Evolutionary conservation across 2,329 filamentous ascomycete genomes (phyloP).

Genomic region (Phaeosphaeria sp.): DNA sequence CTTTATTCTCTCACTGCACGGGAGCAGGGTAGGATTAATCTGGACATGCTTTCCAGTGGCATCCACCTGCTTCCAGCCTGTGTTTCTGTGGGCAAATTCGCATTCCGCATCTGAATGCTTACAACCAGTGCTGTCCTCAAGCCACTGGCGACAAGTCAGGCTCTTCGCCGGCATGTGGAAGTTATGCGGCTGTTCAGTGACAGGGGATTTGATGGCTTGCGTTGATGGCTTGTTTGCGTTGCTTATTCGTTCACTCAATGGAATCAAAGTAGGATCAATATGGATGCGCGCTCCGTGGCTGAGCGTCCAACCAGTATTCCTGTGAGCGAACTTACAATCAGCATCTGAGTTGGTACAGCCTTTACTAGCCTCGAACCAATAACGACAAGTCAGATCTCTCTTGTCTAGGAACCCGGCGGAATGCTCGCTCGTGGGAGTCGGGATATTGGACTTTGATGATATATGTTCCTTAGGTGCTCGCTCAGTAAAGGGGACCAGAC

Average conservation of each 20-base stretch:
- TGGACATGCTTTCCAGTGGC: neutral
- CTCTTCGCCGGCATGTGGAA: neutral
- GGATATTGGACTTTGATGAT: neutral
- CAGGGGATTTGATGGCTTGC: neutral
- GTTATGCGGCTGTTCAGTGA: neutral
- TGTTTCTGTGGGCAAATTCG: neutral
- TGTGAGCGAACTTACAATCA: slow-evolving; percentile 31
- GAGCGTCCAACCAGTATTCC: slow-evolving; percentile 30
- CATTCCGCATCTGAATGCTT: neutral
- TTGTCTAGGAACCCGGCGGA: neutral
- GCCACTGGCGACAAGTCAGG: neutral
- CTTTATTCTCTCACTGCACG: neutral
- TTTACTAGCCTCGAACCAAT: slow-evolving; percentile 15
- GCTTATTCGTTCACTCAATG: neutral
- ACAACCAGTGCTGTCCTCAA: neutral
- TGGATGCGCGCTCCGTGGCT: neutral
- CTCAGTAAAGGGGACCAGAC: neutral
- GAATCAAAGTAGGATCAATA: slow-evolving; percentile 1
- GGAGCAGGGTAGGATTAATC: neutral
- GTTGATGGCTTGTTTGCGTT: neutral
- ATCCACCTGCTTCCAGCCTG: neutral
- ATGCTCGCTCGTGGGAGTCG: neutral
- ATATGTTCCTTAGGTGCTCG: neutral
- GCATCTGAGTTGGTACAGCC: slow-evolving; percentile 22
- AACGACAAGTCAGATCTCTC: slow-evolving; percentile 20